Conservation (phyloP, 192 early-diverging fungal genomes). For the Coemansia aciculifera region DNA sequence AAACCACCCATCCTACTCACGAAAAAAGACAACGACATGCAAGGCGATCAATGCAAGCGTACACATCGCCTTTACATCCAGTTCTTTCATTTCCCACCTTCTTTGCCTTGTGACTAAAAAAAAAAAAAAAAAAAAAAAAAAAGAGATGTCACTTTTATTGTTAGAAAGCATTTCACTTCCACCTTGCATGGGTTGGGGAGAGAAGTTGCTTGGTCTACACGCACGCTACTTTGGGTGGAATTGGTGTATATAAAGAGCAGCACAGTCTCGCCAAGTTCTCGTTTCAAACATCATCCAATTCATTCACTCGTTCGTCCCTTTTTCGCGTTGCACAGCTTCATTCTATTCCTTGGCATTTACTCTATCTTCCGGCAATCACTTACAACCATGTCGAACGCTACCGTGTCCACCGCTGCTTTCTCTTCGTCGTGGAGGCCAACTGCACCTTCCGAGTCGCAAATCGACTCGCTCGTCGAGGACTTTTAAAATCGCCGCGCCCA, state of each 20-base stretch:
- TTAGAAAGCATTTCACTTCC: not conserved
- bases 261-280: not conserved
- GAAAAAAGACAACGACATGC: not conserved
- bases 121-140: not conserved
- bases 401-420: not conserved
- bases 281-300: not conserved
- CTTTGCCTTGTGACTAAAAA: not conserved
- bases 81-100: not conserved
- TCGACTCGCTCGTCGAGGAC: constrained; percentile 19
- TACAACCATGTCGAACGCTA: not conserved
- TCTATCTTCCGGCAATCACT: not conserved
- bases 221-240: not conserved
- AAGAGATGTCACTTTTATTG: not conserved
- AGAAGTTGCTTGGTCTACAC: not conserved
- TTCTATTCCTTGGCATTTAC: not conserved
- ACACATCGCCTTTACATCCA: not conserved
- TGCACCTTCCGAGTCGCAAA: constrained; percentile 23
- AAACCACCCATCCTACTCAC: not conserved
- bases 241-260: not conserved
- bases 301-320: not conserved
- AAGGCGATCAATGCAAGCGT: not conserved
- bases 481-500: not conserved
- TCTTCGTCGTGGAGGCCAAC: constrained; percentile 22
- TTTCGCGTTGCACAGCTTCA: not conserved
- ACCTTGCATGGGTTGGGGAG: not conserved